Base-by-base conservation (phyloP, 148 eudicot species). In the Diospyros lotus region DNA sequence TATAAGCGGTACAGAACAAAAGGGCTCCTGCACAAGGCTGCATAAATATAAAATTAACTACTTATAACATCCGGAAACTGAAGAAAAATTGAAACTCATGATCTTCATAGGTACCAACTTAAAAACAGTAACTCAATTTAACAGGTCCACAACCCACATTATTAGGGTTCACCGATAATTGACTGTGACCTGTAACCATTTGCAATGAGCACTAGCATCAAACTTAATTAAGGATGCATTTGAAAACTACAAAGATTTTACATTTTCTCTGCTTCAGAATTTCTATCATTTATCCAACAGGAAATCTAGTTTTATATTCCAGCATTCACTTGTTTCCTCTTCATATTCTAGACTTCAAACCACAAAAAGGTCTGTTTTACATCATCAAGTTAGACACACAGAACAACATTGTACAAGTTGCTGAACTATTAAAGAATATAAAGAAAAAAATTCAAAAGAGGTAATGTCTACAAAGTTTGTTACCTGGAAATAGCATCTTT, bases 11-110 rank as follows among this genome's bases (percentile, higher is more conserved):
- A 95, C 91, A 75, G 93, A 90, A 92, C 96, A 89, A 80, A 95
- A 95, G 53, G 98, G 98, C 86, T 92, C 98, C 97, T 90, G 98
- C 98, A 95, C 90, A 82, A 95, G 97, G 93, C 98, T 95, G 98
- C 98, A 89, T 50, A 89, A 83, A 89, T 87, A 90, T 92, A 84
- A 84, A 88, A 85, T 85, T 90, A 87, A 84, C 87, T 85, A 77
- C 89, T 43, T 28, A 28, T 28, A 0, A 28, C 28, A 28, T 28
- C 28, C 28, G 28, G 28, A 28, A 28, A 28, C 28, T 28, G 28
- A 71, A 69, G 64, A 44, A 46, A 76, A n/a, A 53, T 11, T 2
- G 55, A 54, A 39, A 42, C 65, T 51, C 54, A 41, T 44, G 64
- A 54, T 68, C 45, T 8, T 68, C 38, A 5, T 54, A 61, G 5